Conservation (phyloP, 2,329 filamentous ascomycete genomes). For the Pseudopithomyces chartarum region DNA sequence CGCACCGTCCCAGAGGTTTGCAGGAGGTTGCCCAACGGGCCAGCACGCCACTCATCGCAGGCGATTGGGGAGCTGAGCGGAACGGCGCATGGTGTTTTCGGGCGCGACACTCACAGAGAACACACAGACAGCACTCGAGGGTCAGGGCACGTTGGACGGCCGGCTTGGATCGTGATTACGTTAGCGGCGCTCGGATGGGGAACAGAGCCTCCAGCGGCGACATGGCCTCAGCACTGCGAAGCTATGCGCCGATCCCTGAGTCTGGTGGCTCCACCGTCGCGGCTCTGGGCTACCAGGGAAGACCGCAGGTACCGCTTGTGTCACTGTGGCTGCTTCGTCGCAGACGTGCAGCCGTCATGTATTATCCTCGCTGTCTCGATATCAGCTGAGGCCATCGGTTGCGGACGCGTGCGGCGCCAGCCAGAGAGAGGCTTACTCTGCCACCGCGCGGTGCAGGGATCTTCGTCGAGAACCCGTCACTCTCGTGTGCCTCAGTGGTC, state of each 20-base stretch:
- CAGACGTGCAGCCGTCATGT: not conserved
- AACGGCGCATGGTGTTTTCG: not conserved
- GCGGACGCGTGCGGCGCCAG: conserved; percentile 30
- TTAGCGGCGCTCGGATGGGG: conserved; percentile 39
- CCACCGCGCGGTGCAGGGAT: conserved; percentile 20
- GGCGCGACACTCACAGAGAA: too few relatives aligned
- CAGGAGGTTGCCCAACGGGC: conserved; percentile 9
- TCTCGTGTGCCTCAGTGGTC: conserved; percentile 21
- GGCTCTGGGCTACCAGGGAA: conserved; percentile 40
- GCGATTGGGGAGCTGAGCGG: too few relatives aligned
- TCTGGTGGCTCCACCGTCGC: conserved; percentile 27
- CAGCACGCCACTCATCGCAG: not conserved
- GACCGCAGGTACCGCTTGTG: conserved; percentile 33
- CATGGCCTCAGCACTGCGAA: conserved; percentile 23
- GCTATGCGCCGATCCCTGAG: conserved; percentile 23
- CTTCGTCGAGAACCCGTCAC: conserved; percentile 25
- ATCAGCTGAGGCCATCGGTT: conserved; percentile 21
- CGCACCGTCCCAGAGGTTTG: conserved; percentile 3
- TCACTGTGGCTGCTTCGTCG: conserved; percentile 21
- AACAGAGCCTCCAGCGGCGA: conserved; percentile 37
- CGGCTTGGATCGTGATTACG: not conserved
- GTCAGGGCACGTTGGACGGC: not conserved
- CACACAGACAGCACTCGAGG: too few relatives aligned
- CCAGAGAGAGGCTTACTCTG: conserved; percentile 19
- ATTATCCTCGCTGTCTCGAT: conserved; percentile 16